Percentiles rank a stretch among this genome's conserved stretches.
Conservation (phyloP, 2,329 filamentous ascomycete species). For the Chaetomiaceae sp. region DNA sequence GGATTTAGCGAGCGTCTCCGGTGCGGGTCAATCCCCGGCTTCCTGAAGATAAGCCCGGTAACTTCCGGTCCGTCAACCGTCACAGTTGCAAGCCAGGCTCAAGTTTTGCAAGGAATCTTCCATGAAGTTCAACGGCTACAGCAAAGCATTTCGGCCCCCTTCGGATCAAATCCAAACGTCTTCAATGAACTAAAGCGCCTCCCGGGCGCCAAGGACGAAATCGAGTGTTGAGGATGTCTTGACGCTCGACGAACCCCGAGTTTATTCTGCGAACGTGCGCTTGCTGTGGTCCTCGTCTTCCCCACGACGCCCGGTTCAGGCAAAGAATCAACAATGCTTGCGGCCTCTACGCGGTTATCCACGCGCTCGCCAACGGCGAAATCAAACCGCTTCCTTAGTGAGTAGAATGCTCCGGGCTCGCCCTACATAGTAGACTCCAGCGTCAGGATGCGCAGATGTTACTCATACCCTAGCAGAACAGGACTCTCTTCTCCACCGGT, state of each 20-base stretch:
- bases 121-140: too few species aligned
- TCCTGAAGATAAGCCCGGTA: too few species aligned
- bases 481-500: neutral
- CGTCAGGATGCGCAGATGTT: too few species aligned
- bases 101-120: too few species aligned
- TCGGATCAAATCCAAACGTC: neutral
- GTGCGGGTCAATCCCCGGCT: too few species aligned
- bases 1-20: too few species aligned
- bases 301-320: conserved; percentile 6
- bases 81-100: too few species aligned
- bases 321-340: conserved; percentile 59
- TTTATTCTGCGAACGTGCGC: neutral
- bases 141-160: neutral
- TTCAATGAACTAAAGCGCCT: neutral
- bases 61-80: too few species aligned
- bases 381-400: neutral
- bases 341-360: conserved; percentile 63
- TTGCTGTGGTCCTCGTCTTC: neutral
- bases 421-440: too few species aligned
- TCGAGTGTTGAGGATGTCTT: neutral
- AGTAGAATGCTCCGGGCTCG: too few species aligned
- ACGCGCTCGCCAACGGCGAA: conserved; percentile 59
- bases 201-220: neutral
- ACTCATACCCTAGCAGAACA: too few species aligned
- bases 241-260: neutral